phyloP scores from a whole-genome alignment of 2,329 filamentous ascomycete genomes.

The Clarireedia hainanense region DNA sequence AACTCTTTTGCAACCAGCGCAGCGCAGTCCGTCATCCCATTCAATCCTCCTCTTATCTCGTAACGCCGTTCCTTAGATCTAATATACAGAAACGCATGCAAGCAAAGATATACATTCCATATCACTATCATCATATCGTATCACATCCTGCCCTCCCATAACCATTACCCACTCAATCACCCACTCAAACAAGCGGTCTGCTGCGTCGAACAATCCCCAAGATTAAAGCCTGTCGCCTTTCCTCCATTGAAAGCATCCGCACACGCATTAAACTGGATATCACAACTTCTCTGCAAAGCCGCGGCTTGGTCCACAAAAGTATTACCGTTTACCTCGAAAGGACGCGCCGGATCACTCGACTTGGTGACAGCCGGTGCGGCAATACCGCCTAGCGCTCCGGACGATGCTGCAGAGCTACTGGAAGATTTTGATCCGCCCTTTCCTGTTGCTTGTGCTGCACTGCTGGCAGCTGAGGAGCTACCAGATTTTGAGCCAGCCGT shows the following conservation, averaged over 20 bases:
- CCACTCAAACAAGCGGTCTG: conserved; percentile 14
- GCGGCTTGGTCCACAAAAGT: conserved; percentile 48
- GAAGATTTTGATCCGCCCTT: conserved; percentile 9
- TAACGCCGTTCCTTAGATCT: too few species aligned
- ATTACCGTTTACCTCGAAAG: conserved; percentile 48
- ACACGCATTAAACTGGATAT: conserved; percentile 56
- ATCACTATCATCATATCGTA: too few species aligned
- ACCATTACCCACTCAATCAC: not conserved
- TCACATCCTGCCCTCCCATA: too few species aligned
- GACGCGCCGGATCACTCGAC: conserved; percentile 41
- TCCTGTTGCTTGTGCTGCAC: conserved; percentile 5
- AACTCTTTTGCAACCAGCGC: too few species aligned
- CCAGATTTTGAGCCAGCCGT: not conserved
- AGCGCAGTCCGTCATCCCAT: too few species aligned
- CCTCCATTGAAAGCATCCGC: conserved; percentile 48
- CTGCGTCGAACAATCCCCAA: conserved; percentile 20
- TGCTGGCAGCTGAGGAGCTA: not conserved
- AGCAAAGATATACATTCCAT: too few species aligned
- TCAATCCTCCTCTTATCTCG: too few species aligned
- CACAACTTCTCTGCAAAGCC: conserved; percentile 51
- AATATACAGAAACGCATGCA: too few species aligned
- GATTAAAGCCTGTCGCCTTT: conserved; percentile 12
- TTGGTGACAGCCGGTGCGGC: conserved; percentile 42
- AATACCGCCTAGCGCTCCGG: conserved; percentile 36
- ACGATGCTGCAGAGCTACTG: not conserved